Conservation (phyloP, 2,329 filamentous ascomycete species). For the Colletotrichum sp. region DNA sequence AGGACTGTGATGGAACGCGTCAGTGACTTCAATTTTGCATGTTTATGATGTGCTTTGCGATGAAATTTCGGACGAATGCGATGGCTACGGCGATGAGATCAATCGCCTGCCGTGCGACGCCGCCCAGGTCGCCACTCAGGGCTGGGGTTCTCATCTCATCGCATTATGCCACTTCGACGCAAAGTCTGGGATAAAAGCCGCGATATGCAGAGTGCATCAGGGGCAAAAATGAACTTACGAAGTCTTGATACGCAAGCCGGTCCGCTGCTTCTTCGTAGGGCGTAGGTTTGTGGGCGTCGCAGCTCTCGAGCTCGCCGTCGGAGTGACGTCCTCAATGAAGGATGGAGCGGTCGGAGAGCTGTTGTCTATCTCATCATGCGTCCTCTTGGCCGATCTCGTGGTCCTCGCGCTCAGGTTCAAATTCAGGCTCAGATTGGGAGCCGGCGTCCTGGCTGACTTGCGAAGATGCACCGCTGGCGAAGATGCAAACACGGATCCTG, state of each 20-base stretch:
- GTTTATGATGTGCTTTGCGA: neutral
- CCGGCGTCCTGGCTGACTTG: slow-evolving; percentile 13
- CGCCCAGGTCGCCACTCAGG: neutral
- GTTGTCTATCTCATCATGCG: slow-evolving; percentile 59
- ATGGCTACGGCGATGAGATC: slow-evolving; percentile 10
- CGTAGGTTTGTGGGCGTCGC: slow-evolving; percentile 63
- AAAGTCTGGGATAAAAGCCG: neutral
- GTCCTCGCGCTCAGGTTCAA: slow-evolving; percentile 36
- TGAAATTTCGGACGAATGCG: neutral
- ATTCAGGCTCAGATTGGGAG: slow-evolving; percentile 4
- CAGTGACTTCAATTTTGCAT: neutral
- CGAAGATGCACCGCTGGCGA: slow-evolving; percentile 16
- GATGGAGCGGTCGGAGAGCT: slow-evolving; percentile 58
- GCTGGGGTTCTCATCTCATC: neutral
- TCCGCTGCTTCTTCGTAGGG: slow-evolving; percentile 64
- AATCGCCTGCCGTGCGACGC: neutral
- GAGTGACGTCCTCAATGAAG: slow-evolving; percentile 52
- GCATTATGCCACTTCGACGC: slow-evolving; percentile 5
- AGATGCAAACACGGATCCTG: slow-evolving; percentile 33
- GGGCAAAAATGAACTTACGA: slow-evolving; percentile 60
- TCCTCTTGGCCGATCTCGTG: slow-evolving; percentile 58
- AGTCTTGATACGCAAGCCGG: slow-evolving; percentile 69
- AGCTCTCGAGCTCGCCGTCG: slow-evolving; percentile 60
- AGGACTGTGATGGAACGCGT: slow-evolving; percentile 56
- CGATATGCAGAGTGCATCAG: neutral